Base-by-base conservation (phyloP, 2,329 filamentous ascomycete species). In the Fusarium annulatum region DNA sequence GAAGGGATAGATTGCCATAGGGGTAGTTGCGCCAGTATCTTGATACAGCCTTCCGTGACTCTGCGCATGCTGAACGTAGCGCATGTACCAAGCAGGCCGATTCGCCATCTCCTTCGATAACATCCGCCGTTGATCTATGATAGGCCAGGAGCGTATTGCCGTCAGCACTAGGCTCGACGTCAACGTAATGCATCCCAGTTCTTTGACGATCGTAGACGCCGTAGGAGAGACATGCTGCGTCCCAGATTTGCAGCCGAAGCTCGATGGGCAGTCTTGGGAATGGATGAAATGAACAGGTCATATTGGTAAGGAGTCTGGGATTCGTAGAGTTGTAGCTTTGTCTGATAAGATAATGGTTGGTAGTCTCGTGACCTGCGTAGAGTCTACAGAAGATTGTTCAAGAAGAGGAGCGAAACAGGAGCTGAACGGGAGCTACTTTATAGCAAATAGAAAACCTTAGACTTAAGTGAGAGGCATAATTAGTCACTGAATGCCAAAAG, bases 171-270 rank as follows among this genome's bases (percentile, higher is more conserved):
- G 18, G 18, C 3, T 46, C 12, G 5, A 46, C 3, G 6, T 46
- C 5, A 7, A 46, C 7, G 12, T 21, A 46, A 14, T 28, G 45
- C 12, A 46, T 46, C 6, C 9, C 1, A 15, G 3, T 0, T 15
- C 3, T 3, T 4, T 9, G 18, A 9, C 0, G 26, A 21, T 15
- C 2, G 2, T 28, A 46, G 18, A 28, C 0, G 26, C 2, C 3
- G 3, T 28, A 46, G 0, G 45, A 46, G 1, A 46, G 26, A 15
- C 26, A 46, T 28, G 45, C 43, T 28, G 8, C 26, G 26, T 46
- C 23, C 43, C 43, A 28, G 12, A 46, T 46, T 46, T 28, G 43
- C 8, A 21, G 5, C 18, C 12, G 43, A 46, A 28, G 26, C 26
- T 46, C 45, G 10, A 28, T 0, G 9, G 45, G 45, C 9, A 46